Conservation (phyloP, 345 rosid species). For the Gossypium turneri region DNA sequence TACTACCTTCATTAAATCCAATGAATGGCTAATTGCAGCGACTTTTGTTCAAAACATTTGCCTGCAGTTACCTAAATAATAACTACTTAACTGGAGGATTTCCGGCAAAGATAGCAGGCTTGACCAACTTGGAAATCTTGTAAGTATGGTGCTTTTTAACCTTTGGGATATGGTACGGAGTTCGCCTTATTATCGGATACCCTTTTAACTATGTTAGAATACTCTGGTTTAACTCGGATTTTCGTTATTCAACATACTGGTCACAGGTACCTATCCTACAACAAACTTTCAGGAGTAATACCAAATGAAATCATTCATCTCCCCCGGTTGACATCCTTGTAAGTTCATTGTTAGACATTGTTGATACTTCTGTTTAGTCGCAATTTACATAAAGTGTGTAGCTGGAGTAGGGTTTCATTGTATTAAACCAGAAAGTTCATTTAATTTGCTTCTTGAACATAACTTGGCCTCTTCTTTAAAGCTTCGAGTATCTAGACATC, state of each 20-base stretch:
- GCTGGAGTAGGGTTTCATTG: neutral
- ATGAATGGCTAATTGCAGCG: neutral
- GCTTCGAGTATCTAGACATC: too few species aligned
- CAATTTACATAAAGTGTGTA: neutral
- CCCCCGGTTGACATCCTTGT: slow-evolving; percentile 76
- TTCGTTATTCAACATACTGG: neutral
- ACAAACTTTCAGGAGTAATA: slow-evolving; percentile 74
- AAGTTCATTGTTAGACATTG: neutral
- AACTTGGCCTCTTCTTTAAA: too few species aligned
- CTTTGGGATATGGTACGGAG: neutral
- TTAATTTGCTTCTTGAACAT: neutral
- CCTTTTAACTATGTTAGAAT: neutral
- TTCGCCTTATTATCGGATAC: neutral
- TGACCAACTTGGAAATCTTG: slow-evolving; percentile 71
- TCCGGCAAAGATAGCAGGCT: slow-evolving; percentile 60
- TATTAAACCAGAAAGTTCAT: neutral
- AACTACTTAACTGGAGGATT: slow-evolving; percentile 74
- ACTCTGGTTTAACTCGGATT: neutral
- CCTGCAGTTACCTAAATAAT: slow-evolving; percentile 63
- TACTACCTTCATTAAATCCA: neutral
- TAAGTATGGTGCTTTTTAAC: slow-evolving; percentile 30
- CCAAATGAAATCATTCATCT: slow-evolving; percentile 72
- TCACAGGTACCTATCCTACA: slow-evolving; percentile 75
- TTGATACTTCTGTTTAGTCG: neutral
- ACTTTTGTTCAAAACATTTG: neutral